Evolutionary conservation across 352 stramenopile species (phyloP), one percentile per base, ranked within the genome.

Genomic region (Pythium oligandrum): DNA sequence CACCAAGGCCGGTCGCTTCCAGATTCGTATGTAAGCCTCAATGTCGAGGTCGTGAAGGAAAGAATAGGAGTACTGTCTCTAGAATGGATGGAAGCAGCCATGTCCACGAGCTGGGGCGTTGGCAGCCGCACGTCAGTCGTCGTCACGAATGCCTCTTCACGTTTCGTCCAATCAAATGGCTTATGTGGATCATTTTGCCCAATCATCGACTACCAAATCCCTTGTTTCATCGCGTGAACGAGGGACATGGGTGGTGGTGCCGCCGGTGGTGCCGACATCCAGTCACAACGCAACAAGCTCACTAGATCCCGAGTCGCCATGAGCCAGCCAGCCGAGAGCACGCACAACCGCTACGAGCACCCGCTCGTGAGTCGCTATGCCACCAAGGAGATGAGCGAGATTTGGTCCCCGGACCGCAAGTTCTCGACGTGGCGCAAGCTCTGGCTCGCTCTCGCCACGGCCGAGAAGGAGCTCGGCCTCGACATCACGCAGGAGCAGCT

Each of bases 341-440:
- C 50, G 63, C 81, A 89, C 72, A 73, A 85, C 68, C 78, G 78
- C 62, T 96, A 96, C 56, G 83, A 95, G 73, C 84, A 96, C 71
- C 87, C 87, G 64, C 78, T 95, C 36, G 88, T 95, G 67, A 76
- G 65, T 56, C 94, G 95, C 70, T 99, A 99, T 74, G 96, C 96
- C 40, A 99, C 96, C 46, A 98, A 98, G 68, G 97, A 99, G 76
- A 99, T 99, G 97, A 98, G 93, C 64, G 96, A 97, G 65, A 90
- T 99, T 53, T 99, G 95, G 89, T 98, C 93, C 36, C 96, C 97
- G 0, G 89, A 97, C 68, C 97, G 95, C 82, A 99, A 99, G 79
- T 99, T 99, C 77, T 98, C 95, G 45, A 99, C 96, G 37, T 99
- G 97, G 97, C 83, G 97, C 62, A 93, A 98, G 68, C 75, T 99